Base-by-base conservation (phyloP, 1,284 basidiomycete genomes). In the Pholiota adiposa region DNA sequence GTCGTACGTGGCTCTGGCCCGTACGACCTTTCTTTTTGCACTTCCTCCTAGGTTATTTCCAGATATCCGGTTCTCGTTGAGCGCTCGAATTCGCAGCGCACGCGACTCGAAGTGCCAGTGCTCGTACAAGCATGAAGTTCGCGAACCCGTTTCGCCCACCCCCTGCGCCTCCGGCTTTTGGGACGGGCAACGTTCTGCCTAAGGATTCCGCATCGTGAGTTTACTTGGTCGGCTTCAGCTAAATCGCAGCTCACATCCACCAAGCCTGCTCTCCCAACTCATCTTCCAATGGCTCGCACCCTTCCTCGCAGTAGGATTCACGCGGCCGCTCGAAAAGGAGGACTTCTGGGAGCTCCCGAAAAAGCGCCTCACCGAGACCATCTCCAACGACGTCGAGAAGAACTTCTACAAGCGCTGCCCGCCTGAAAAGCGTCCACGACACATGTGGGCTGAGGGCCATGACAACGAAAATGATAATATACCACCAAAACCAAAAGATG, bases 341-440 rank as follows among this genome's bases (percentile, higher is more conserved):
- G 85, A 86, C 67, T 70, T 86, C 29, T 86, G 84, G 83, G 69
- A 78, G 33, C 74, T 87, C 11, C 82, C 82, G 0, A 46, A 69
- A 3, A 49, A 64, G 3, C 71, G 70, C 1, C 71, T 77, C n/a
- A 83, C 83, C 0, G 66, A 69, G 1, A 63, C 67, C 2, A 69
- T 84, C 4, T 77, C 80, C 18, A 73, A 79, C 58, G 62, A 67
- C 5, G 66, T 85, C 0, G 83, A 85, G 60, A 63, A 62, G 4
- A 72, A 79, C 40, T 87, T 84, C 66, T 86, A 81, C 64, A 63
- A 63, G 5, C 74, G 83, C 18, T 83, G 82, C 66, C 72, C 80
- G 2, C 83, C 83, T 0, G 75, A 79, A 38, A 74, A 79, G 52
- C 75, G 83, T 5, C 83, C 84, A 21, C 63, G 60, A 14, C 70